phyloP scores from a whole-genome alignment of 1,139 yeast genomes.

The Arxiozyma telluris region DNA sequence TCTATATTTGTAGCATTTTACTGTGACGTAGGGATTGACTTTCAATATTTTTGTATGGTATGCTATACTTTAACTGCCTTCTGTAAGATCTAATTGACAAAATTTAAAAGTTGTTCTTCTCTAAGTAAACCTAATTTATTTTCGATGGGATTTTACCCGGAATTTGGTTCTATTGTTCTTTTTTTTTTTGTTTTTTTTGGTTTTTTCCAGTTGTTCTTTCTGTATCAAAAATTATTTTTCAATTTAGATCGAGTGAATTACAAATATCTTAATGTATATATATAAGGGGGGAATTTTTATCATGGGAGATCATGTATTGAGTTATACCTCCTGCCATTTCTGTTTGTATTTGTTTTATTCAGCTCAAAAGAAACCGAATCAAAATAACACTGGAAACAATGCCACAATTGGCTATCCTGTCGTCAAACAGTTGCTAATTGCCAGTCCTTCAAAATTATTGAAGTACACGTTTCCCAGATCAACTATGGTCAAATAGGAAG shows the following conservation, averaged over 20 bases:
- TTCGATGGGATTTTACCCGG: not conserved
- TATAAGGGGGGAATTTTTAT: not conserved
- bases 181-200: not conserved
- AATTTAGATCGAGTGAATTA: not conserved
- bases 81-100: not conserved
- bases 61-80: not conserved
- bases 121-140: not conserved
- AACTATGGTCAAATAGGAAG: slow-evolving; percentile 32
- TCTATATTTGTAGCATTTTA: no score
- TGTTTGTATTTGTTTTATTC: slow-evolving; percentile 7
- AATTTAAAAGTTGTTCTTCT: not conserved
- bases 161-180: no score
- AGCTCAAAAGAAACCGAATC: slow-evolving; percentile 24
- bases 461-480: slow-evolving; percentile 32
- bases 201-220: no score
- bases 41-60: not conserved
- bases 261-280: no score
- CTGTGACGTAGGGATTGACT: not conserved
- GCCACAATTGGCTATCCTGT: slow-evolving; percentile 33
- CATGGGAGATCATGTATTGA: no score
- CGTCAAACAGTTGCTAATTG: slow-evolving; percentile 32
- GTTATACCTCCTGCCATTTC: no score
- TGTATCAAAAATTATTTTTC: no score
- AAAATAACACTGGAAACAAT: slow-evolving; percentile 29
- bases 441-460: slow-evolving; percentile 30